Evolutionary conservation across 352 stramenopile genomes (phyloP).

Genomic region (Discostella stelligera): DNA sequence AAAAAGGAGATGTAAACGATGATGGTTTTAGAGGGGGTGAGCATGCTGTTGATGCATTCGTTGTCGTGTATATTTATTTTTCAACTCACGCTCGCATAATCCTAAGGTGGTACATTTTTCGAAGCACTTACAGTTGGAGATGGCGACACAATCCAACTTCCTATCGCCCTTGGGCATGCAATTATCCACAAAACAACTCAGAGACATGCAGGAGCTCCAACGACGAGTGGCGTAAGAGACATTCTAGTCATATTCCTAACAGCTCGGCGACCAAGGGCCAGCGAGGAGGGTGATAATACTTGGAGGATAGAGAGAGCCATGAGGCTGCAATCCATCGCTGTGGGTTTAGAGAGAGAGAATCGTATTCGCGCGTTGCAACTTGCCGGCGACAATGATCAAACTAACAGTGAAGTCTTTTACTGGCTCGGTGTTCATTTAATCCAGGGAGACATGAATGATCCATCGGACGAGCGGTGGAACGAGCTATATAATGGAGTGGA

Average conservation of each 20-base stretch:
- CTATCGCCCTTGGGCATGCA: conserved; percentile 42
- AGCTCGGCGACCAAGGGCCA: conserved; percentile 18
- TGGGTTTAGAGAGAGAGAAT: conserved; percentile 32
- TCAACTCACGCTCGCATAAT: not conserved
- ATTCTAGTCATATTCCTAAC: conserved; percentile 58
- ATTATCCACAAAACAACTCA: conserved; percentile 47
- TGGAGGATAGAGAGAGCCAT: conserved; percentile 48
- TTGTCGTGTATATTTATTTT: not conserved
- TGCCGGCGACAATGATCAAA: conserved; percentile 35
- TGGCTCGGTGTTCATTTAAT: conserved; percentile 50
- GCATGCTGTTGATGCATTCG: not conserved
- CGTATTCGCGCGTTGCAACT: conserved; percentile 33
- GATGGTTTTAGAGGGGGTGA: conserved; percentile 41
- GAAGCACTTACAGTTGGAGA: conserved; percentile 38
- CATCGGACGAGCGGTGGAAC: conserved; percentile 39
- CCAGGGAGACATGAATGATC: conserved; percentile 44
- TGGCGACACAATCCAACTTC: conserved; percentile 24
- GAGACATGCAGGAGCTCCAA: conserved; percentile 50
- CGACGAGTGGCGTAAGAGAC: conserved; percentile 43
- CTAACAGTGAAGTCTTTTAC: conserved; percentile 49
- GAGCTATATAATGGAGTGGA: conserved; percentile 46
- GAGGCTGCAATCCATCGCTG: conserved; percentile 45
- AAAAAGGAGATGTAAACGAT: conserved; percentile 24
- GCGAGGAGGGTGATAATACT: conserved; percentile 22
- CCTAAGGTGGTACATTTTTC: conserved; percentile 41